Conservation (phyloP, 139 green algal genomes). For the Chlamydomonas sp. region DNA sequence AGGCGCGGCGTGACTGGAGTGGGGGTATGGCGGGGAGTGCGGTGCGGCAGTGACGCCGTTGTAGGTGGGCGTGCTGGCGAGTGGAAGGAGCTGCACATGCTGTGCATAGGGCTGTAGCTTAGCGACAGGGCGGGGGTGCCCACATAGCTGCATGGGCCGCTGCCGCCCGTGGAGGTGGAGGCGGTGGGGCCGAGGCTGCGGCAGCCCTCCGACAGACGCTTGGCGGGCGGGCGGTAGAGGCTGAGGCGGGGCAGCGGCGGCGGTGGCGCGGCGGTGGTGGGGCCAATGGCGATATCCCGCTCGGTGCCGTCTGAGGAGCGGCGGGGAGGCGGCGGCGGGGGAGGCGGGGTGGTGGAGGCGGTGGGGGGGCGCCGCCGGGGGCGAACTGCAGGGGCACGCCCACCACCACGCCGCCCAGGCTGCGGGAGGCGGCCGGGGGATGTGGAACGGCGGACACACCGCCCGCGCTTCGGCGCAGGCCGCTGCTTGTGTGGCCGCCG, state of each 20-base stretch:
- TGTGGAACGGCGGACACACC: neutral
- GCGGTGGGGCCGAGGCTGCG: neutral
- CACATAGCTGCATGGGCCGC: neutral
- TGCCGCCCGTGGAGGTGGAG: neutral
- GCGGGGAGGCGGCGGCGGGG: neutral
- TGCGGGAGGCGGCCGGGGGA: slow-evolving; percentile 11
- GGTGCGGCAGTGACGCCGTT: no score
- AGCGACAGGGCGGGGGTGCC: neutral
- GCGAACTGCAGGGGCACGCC: neutral
- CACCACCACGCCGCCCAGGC: slow-evolving; percentile 1
- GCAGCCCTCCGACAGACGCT: slow-evolving; percentile 20
- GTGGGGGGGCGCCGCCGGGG: neutral
- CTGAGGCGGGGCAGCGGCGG: neutral
- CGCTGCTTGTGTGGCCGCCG: neutral
- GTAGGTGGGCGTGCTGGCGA: no score
- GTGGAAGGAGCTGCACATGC: no score
- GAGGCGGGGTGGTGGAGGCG: neutral
- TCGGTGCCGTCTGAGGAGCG: no score
- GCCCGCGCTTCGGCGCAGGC: neutral
- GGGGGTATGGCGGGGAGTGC: no score
- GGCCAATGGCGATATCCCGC: neutral
- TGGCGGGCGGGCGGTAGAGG: slow-evolving; percentile 29
- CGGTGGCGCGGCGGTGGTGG: neutral
- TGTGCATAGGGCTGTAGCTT: no score
- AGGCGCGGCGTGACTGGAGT: neutral